These are phyloP conservation scores for Russula vinacea DNA, from an alignment of 768 basidiomycete species.

Conservation along the genomic window DNA sequence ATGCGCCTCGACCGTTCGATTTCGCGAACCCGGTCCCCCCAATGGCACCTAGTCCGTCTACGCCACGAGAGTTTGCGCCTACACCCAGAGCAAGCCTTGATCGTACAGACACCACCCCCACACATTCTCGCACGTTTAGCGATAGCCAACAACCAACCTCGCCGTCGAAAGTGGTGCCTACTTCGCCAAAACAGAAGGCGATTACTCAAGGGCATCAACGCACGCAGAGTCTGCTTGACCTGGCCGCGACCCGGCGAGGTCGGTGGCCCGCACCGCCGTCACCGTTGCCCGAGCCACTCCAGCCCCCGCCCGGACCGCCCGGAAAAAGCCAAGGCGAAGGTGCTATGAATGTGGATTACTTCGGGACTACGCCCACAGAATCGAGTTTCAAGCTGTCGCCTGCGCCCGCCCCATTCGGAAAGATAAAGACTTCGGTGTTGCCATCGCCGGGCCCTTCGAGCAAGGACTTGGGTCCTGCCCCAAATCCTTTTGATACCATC, in stretches of 20 bases:
- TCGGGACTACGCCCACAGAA: slow-evolving; percentile 15
- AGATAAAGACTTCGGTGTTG: background rate
- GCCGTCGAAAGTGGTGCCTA: background rate
- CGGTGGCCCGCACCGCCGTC: slow-evolving; percentile 27
- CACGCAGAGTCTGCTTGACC: slow-evolving; percentile 21
- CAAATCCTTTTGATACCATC: background rate
- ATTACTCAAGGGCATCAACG: slow-evolving; percentile 16
- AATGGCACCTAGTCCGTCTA: slow-evolving; percentile 15
- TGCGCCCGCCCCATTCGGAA: background rate
- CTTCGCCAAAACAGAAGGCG: slow-evolving; percentile 5
- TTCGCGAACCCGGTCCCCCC: background rate
- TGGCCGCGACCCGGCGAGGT: slow-evolving; percentile 21
- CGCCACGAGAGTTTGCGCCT: slow-evolving; percentile 12
- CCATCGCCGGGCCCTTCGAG: background rate
- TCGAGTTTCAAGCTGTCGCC: background rate
- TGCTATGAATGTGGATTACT: slow-evolving; percentile 16
- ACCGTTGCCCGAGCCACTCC: slow-evolving; percentile 14
- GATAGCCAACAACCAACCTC: slow-evolving; percentile 4
- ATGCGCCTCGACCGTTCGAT: background rate
- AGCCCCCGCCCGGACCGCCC: slow-evolving; percentile 17
- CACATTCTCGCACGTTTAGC: background rate
- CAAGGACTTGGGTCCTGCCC: background rate
- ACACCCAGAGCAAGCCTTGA: background rate
- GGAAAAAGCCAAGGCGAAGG: background rate
- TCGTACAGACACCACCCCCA: background rate